phyloP scores from a whole-genome alignment of 768 basidiomycete genomes.

The Myochromella boudieri region DNA sequence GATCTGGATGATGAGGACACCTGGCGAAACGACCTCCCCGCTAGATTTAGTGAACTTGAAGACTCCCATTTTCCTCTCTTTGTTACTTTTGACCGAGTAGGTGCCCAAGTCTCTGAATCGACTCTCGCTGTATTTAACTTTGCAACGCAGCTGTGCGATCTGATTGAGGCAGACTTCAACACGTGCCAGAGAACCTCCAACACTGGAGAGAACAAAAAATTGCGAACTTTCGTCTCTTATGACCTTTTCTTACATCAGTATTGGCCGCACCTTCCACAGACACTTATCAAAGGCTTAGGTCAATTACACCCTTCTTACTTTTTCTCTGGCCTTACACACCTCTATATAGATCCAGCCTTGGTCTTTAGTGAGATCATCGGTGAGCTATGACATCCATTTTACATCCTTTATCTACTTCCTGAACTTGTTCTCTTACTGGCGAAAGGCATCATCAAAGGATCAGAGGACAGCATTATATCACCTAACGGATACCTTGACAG shows the following conservation, averaged over 20 bases:
- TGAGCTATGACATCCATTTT: too few species aligned
- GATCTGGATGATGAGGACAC: constrained; percentile 42
- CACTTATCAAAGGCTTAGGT: constrained; percentile 55
- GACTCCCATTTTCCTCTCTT: constrained; percentile 72
- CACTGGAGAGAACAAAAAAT: not conserved
- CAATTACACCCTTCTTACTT: not conserved
- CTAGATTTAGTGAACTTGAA: constrained; percentile 50
- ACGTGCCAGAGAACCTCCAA: constrained; percentile 1
- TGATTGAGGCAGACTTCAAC: constrained; percentile 48
- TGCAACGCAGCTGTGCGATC: constrained; percentile 38
- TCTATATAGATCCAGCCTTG: constrained; percentile 53
- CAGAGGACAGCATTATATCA: constrained; percentile 47
- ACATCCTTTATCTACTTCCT: too few species aligned
- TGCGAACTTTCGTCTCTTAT: constrained; percentile 40
- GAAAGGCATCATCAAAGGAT: constrained; percentile 74
- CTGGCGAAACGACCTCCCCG: constrained; percentile 46
- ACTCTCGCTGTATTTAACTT: not conserved
- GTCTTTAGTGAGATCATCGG: constrained; percentile 70
- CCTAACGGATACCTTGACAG: constrained; percentile 42
- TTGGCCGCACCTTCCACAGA: constrained; percentile 60
- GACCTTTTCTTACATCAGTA: constrained; percentile 47
- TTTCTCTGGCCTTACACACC: not conserved
- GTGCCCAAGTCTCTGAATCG: constrained; percentile 10
- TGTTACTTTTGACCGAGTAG: constrained; percentile 61
- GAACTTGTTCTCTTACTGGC: too few species aligned